A percentile compares a stretch with the other conserved stretches of the same genome.
Evolutionary conservation across 2,329 filamentous ascomycete species (phyloP).

Genomic region (Botrytis pseudocinerea): DNA sequence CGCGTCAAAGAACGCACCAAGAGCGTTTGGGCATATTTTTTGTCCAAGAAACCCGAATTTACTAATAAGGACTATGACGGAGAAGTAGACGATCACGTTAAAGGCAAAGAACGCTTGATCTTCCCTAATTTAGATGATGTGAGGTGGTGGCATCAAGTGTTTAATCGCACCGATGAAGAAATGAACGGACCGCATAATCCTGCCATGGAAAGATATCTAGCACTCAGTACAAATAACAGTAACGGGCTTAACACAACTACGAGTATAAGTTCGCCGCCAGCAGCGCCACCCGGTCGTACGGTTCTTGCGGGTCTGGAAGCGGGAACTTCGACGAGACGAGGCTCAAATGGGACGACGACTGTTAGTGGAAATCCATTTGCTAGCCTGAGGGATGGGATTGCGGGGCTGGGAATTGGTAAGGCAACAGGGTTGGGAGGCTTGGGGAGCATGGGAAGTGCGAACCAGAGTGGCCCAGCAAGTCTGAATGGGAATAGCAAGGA

Average conservation of each 20-base stretch:
- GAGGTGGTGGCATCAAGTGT: conserved; percentile 92
- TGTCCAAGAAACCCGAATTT: conserved; percentile 78
- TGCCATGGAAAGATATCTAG: conserved; percentile 43
- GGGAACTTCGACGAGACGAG: conserved; percentile 30
- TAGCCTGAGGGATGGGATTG: conserved; percentile 48
- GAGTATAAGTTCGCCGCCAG: conserved; percentile 9
- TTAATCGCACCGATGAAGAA: conserved; percentile 82
- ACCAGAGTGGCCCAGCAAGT: conserved; percentile 35
- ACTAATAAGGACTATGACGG: conserved; percentile 76
- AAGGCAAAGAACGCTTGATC: conserved; percentile 79
- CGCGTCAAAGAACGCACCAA: conserved; percentile 69
- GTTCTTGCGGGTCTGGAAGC: conserved; percentile 18
- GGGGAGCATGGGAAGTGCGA: conserved; percentile 33
- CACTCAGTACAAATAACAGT: conserved; percentile 13
- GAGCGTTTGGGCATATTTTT: conserved; percentile 95
- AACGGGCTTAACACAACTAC: conserved; percentile 11
- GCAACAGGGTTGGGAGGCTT: conserved; percentile 22
- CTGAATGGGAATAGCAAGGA: conserved; percentile 31
- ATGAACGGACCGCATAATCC: conserved; percentile 76
- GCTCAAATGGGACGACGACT: conserved; percentile 39
- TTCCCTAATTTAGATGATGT: conserved; percentile 76
- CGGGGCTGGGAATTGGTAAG: conserved; percentile 46
- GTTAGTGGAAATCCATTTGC: conserved; percentile 42
- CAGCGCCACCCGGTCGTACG: background rate
- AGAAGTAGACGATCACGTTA: conserved; percentile 73